Percentiles rank a stretch among this genome's conserved stretches.
Evolutionary conservation across 1,284 basidiomycete species (phyloP).

Genomic region (Coriolopsis trogii): DNA sequence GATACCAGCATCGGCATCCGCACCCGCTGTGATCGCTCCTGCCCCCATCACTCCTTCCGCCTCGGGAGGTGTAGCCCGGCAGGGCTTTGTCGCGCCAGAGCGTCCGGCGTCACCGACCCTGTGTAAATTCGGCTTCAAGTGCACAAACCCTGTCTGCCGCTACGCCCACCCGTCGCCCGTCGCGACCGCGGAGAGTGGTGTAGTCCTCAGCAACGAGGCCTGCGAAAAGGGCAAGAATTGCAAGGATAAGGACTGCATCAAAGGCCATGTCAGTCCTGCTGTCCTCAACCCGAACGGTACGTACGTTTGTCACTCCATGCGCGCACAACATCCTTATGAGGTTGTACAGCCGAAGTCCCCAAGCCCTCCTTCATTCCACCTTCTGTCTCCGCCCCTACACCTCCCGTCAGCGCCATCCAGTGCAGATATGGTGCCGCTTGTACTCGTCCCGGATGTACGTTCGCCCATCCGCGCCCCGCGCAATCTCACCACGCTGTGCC

Average conservation of each 20-base stretch:
- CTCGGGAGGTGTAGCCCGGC: conserved; percentile 36
- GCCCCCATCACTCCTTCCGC: conserved; percentile 35
- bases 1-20: conserved; percentile 18
- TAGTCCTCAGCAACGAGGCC: conserved; percentile 89
- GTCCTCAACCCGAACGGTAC: conserved; percentile 64
- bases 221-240: conserved; percentile 87
- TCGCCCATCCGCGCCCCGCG: conserved; percentile 55
- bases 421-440: conserved; percentile 80
- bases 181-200: conserved; percentile 88
- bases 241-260: conserved; percentile 89
- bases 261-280: conserved; percentile 87
- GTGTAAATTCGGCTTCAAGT: conserved; percentile 90
- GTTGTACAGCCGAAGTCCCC: conserved; percentile 41
- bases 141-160: conserved; percentile 84
- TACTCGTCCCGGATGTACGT: conserved; percentile 75
- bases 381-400: conserved; percentile 17
- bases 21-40: conserved; percentile 39
- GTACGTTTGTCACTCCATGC: conserved; percentile 21
- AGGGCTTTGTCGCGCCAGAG: conserved; percentile 64
- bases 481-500: conserved; percentile 42
- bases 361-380: conserved; percentile 38
- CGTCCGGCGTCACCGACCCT: conserved; percentile 83
- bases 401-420: conserved; percentile 42
- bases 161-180: conserved; percentile 93
- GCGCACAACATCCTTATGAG: neutral